phyloP scores from a whole-genome alignment of 2,329 filamentous ascomycete species.

The Coniella lustricola region DNA sequence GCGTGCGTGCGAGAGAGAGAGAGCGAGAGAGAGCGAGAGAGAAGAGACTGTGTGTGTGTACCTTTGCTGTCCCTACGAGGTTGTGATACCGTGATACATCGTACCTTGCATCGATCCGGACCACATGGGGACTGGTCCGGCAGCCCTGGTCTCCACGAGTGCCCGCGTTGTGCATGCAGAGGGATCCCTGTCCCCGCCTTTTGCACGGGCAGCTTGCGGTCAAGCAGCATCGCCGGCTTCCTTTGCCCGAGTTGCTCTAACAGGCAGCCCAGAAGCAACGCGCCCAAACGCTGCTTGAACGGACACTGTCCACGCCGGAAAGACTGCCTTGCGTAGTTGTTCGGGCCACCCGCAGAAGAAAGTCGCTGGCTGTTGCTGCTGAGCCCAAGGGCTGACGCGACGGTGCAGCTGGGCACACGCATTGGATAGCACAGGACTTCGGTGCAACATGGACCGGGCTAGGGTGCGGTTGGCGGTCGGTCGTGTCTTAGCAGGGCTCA shows the following conservation, averaged over 20 bases:
- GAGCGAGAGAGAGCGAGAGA: no score
- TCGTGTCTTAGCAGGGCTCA: constrained; percentile 11
- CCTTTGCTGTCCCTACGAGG: neutral
- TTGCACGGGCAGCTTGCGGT: constrained; percentile 5
- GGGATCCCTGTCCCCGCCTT: constrained; percentile 9
- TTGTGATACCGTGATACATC: neutral
- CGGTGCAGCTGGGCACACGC: neutral
- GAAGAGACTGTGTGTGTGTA: no score
- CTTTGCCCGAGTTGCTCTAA: constrained; percentile 3
- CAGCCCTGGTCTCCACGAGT: constrained; percentile 1
- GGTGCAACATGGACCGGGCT: constrained; percentile 5
- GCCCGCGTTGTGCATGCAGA: neutral
- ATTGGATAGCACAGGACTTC: constrained; percentile 2
- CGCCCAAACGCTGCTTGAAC: neutral
- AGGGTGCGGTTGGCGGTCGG: constrained; percentile 1
- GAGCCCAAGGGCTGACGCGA: neutral
- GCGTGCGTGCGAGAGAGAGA: no score
- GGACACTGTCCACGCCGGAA: neutral
- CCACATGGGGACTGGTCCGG: neutral
- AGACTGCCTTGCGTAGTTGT: neutral
- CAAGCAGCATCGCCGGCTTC: constrained; percentile 1
- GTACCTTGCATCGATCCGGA: neutral
- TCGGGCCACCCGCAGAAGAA: neutral
- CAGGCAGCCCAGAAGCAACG: neutral
- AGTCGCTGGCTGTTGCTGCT: neutral